Evolutionary conservation across 257 asterid species (phyloP).

Genomic region (Orobanche coerulescens): DNA sequence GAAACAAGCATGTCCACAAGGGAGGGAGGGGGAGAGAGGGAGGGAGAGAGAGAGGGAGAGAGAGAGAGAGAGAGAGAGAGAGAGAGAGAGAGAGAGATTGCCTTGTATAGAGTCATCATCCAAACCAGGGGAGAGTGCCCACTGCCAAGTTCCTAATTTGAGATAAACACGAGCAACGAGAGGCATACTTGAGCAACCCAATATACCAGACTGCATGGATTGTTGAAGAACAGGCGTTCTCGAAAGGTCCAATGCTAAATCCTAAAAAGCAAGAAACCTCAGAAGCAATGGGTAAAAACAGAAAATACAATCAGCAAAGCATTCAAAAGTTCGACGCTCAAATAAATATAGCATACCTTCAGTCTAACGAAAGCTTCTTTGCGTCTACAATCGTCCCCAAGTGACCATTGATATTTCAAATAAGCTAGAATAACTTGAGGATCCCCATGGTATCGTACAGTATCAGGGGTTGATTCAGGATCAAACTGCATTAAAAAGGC

Average conservation of each 20-base stretch:
- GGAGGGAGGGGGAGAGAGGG: neutral
- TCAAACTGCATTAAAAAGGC: conserved; percentile 51
- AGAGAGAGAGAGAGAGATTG: conserved; percentile 6
- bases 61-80: neutral
- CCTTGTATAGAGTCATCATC: conserved; percentile 95
- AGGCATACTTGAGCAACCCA: conserved; percentile 58
- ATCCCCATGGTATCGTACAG: conserved; percentile 76
- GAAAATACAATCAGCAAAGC: neutral
- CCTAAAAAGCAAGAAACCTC: conserved; percentile 45
- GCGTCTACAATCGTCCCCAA: conserved; percentile 92
- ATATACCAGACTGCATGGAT: conserved; percentile 46
- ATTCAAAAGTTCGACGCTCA: conserved; percentile 1
- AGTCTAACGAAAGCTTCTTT: conserved; percentile 79
- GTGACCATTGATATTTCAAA: conserved; percentile 95
- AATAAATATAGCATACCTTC: conserved; percentile 47
- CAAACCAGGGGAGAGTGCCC: conserved; percentile 88
- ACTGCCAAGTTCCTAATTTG: conserved; percentile 83
- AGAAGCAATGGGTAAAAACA: conserved; percentile 9
- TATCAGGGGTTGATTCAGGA: conserved; percentile 81
- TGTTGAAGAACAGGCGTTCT: conserved; percentile 57
- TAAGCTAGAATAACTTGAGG: conserved; percentile 97
- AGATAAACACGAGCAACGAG: conserved; percentile 84
- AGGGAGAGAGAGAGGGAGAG: neutral
- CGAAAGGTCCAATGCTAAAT: conserved; percentile 79
- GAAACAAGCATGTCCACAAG: neutral